A percentile compares a stretch with the other conserved stretches of the same genome.
These are phyloP conservation scores for Lecanicillium sp. DNA, from an alignment of 2,329 filamentous ascomycete genomes.

Conservation along the genomic window DNA sequence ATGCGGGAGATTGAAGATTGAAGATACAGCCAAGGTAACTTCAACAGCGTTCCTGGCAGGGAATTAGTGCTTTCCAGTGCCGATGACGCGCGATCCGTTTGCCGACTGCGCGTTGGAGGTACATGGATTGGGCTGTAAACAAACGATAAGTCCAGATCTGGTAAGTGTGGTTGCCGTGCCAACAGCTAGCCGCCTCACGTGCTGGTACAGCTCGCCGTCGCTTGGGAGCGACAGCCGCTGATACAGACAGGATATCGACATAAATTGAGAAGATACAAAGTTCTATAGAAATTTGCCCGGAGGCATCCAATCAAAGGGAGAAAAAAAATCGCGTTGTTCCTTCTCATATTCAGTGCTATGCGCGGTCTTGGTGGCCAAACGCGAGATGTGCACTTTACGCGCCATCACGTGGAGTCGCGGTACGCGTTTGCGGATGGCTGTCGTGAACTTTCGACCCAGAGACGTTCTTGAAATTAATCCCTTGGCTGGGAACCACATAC, in stretches of 20 bases:
- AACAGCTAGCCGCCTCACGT: constrained; percentile 17
- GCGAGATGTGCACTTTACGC: constrained; percentile 25
- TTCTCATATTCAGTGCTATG: neutral
- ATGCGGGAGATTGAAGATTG: constrained; percentile 5
- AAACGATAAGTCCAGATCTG: constrained; percentile 22
- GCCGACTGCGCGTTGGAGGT: neutral
- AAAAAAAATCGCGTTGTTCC: too few species aligned
- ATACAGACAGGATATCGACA: neutral
- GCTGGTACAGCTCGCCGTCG: neutral
- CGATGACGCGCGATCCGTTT: constrained; percentile 8
- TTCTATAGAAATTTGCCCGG: too few species aligned
- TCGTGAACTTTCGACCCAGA: neutral
- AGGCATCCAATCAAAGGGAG: too few species aligned
- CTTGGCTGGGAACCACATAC: neutral
- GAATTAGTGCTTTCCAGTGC: neutral
- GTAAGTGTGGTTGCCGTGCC: constrained; percentile 27
- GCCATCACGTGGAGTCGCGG: constrained; percentile 29
- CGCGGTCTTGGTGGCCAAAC: neutral
- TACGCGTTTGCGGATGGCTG: constrained; percentile 21
- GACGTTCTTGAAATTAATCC: neutral
- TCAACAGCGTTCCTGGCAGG: neutral
- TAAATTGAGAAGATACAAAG: too few species aligned
- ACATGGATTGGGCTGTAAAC: constrained; percentile 21
- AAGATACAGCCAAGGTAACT: constrained; percentile 1
- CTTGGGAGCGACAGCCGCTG: neutral